phyloP scores from a whole-genome alignment of 306 rosid genomes.

The Cucumis cinereus region DNA sequence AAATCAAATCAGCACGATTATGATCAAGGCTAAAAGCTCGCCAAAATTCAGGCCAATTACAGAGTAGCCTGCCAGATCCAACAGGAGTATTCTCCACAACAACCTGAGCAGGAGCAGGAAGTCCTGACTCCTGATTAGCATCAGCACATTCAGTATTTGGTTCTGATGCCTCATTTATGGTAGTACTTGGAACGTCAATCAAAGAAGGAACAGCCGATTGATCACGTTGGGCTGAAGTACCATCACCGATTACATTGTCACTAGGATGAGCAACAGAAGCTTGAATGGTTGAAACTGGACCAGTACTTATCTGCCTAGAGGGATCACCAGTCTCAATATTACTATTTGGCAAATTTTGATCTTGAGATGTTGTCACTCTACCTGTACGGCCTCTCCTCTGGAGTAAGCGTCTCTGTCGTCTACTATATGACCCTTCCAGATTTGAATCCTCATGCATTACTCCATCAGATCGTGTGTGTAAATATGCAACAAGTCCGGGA shows the following conservation, averaged over 20 bases:
- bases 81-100: conserved; percentile 95
- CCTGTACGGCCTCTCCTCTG: conserved; percentile 79
- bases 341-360: conserved; percentile 51
- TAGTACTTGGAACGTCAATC: conserved; percentile 28
- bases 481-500: conserved; percentile 97
- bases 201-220: conserved; percentile 28
- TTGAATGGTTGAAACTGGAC: conserved; percentile 42
- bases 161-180: conserved; percentile 33
- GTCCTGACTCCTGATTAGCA: conserved; percentile 40
- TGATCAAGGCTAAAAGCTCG: conserved; percentile 94
- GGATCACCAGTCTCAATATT: conserved; percentile 59
- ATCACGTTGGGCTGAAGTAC: conserved; percentile 34
- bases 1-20: conserved; percentile 97
- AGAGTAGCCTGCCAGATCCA: conserved; percentile 90
- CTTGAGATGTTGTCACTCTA: conserved; percentile 61
- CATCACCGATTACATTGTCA: conserved; percentile 40
- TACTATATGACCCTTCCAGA: conserved; percentile 62
- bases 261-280: conserved; percentile 34
- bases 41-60: conserved; percentile 99
- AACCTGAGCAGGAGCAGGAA: conserved; percentile 99
- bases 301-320: conserved; percentile 40
- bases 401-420: conserved; percentile 78
- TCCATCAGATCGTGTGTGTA: conserved; percentile 87
- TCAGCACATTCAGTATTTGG: conserved; percentile 45
- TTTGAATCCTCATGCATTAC: conserved; percentile 39